Base-by-base conservation (phyloP, 2,329 filamentous ascomycete genomes). In the Colletotrichum spinosum region DNA sequence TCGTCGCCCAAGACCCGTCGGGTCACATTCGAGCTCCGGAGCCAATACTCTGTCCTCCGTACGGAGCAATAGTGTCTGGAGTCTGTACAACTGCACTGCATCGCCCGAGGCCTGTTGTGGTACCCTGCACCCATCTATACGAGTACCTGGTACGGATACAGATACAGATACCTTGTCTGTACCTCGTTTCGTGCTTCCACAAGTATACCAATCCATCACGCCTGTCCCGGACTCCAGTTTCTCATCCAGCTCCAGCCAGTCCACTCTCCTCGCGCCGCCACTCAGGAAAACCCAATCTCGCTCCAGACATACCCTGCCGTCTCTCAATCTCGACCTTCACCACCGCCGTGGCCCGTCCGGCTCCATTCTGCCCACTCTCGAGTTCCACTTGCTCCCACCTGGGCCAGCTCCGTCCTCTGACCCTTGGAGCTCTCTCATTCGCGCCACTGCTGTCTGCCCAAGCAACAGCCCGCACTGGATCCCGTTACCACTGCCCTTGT, bases 111-210 rank as follows among this genome's bases (percentile, higher is more conserved):
- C 52, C 62, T 62, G 58, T 46, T 42, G 57, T 48, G n/a, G 45
- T 56, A 65, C 62, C 58, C 58, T 65, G 62, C 62, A 62, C 11
- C 46, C 58, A 52, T 13, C 25, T 50, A 60, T 51, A 53, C 62
- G 58, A 56, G 62, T 53, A 52, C 60, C 55, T 39, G 58, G 59
- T 50, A 50, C 45, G 39, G 15, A 38, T 25, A 25, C 25, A 25
- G 25, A 25, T 25, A 46, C 54, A 44, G 33, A 35, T 39, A 37
- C 41, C n/a, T 12, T 59, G 12, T 42, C 15, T 55, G 38, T 25
- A 33, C 52, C 38, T 54, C 39, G 17, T 45, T 33, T 37, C 33
- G n/a, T 25, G 4, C 25, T 25, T 25, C 25, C 25, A 25, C 25
- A 25, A 25, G 25, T 25, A 25, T 25, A 45, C 42, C 42, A 54